These are phyloP conservation scores for Sclerotinia glacialis DNA, from an alignment of 2,329 filamentous ascomycete species.

Conservation along the genomic window DNA sequence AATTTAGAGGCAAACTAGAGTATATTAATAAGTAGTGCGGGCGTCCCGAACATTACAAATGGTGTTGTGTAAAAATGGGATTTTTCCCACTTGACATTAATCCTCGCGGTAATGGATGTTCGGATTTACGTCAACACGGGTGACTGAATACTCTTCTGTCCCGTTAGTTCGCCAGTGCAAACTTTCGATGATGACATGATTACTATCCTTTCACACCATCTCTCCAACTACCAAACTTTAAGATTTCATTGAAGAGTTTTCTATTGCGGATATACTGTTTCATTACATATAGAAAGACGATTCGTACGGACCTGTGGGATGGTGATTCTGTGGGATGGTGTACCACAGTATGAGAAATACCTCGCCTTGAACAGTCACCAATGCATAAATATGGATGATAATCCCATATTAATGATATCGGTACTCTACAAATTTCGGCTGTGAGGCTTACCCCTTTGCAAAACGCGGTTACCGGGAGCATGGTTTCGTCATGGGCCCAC, in stretches of 20 bases:
- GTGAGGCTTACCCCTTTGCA: not conserved
- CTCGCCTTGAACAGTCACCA: not conserved
- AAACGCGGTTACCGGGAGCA: not conserved
- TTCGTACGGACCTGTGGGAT: not conserved
- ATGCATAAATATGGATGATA: not conserved
- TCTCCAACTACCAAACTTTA: not conserved
- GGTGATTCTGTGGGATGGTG: not conserved
- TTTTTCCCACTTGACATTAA: not conserved
- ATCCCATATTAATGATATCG: too few species aligned
- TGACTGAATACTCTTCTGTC: not conserved
- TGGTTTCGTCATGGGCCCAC: slow-evolving; percentile 6
- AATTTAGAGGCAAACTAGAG: not conserved
- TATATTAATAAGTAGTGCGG: not conserved
- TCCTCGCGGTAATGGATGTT: not conserved
- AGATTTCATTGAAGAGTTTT: not conserved
- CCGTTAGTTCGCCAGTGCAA: not conserved
- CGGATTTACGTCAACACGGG: not conserved
- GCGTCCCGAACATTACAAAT: not conserved
- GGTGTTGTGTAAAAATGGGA: not conserved
- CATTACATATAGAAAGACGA: not conserved
- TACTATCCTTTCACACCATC: too few species aligned
- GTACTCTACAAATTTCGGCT: not conserved
- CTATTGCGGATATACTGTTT: not conserved
- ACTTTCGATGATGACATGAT: not conserved
- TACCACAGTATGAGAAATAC: not conserved